phyloP scores from a whole-genome alignment of 1,139 yeast genomes.

The Wickerhamiella infanticola region DNA sequence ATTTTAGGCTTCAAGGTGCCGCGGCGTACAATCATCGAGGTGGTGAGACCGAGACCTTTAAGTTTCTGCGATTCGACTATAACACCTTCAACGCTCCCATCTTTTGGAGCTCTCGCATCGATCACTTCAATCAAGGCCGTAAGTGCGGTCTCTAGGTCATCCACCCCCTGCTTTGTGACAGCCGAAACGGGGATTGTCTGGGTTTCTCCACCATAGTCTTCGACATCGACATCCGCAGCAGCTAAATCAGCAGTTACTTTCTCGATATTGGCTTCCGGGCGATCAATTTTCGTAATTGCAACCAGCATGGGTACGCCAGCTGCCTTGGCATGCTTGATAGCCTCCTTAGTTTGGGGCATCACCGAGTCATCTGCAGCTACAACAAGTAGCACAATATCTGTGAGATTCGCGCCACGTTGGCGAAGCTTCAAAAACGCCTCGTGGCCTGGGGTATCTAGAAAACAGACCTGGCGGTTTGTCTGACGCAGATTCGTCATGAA shows the following conservation, averaged over 20 bases:
- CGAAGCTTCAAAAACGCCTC: slow-evolving; percentile 95
- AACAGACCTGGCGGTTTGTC: slow-evolving; percentile 64
- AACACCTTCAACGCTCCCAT: slow-evolving; percentile 66
- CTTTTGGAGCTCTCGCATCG: slow-evolving; percentile 55
- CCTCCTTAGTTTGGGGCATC: slow-evolving; percentile 95
- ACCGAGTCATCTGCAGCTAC: slow-evolving; percentile 98
- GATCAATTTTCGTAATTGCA: slow-evolving; percentile 87
- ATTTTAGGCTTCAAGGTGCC: slow-evolving; percentile 60
- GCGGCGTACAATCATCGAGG: slow-evolving; percentile 68
- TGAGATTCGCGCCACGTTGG: slow-evolving; percentile 86
- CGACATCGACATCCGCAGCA: slow-evolving; percentile 65
- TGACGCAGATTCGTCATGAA: slow-evolving; percentile 69
- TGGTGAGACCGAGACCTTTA: slow-evolving; percentile 72
- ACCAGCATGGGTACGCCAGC: slow-evolving; percentile 79
- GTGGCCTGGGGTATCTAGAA: slow-evolving; percentile 96
- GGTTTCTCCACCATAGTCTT: slow-evolving; percentile 90
- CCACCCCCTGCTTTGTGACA: slow-evolving; percentile 72
- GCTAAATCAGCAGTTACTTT: slow-evolving; percentile 68
- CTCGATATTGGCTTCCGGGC: slow-evolving; percentile 53
- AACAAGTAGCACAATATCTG: slow-evolving; percentile 82
- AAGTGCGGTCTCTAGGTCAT: slow-evolving; percentile 76
- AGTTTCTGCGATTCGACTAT: slow-evolving; percentile 71
- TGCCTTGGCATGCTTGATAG: slow-evolving; percentile 79
- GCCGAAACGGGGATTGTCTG: slow-evolving; percentile 85
- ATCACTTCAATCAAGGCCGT: slow-evolving; percentile 69